Conservation (phyloP, 345 rosid genomes). For the Euphorbia peplus region DNA sequence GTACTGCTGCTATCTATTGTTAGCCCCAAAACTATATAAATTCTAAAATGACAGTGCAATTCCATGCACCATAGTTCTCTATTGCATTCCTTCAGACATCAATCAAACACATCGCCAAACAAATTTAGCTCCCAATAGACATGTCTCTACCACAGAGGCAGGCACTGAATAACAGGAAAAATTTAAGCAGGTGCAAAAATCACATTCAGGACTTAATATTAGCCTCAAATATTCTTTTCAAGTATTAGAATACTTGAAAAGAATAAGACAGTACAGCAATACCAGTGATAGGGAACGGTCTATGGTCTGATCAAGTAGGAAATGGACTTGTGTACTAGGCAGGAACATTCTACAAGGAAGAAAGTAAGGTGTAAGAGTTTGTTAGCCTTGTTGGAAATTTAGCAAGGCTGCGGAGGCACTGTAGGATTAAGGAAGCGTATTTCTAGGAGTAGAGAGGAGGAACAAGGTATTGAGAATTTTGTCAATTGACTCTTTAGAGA, state of each 20-base stretch:
- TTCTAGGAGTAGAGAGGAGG: no score
- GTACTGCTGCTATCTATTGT: background rate
- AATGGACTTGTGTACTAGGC: no score
- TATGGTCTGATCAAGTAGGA: no score
- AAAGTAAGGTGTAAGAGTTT: no score
- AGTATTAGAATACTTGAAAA: background rate
- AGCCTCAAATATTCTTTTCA: background rate
- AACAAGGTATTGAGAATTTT: no score
- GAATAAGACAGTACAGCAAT: background rate
- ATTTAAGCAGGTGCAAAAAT: background rate
- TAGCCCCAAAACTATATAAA: background rate
- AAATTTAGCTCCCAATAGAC: background rate
- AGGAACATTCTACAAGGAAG: no score
- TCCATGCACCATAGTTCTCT: constrained; percentile 1
- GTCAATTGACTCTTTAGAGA: no score
- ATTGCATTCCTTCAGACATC: constrained; percentile 1
- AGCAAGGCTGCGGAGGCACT: no score
- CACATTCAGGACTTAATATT: background rate
- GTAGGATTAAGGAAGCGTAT: no score
- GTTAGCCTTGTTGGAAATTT: no score
- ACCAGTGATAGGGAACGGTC: background rate
- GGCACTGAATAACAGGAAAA: background rate
- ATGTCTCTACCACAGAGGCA: background rate
- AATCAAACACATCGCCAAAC: background rate
- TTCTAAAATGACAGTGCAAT: background rate